Percentiles rank a stretch among this genome's conserved stretches.
These are phyloP conservation scores for Metarhizium humberi DNA, from an alignment of 2,329 filamentous ascomycete genomes.

Conservation along the genomic window DNA sequence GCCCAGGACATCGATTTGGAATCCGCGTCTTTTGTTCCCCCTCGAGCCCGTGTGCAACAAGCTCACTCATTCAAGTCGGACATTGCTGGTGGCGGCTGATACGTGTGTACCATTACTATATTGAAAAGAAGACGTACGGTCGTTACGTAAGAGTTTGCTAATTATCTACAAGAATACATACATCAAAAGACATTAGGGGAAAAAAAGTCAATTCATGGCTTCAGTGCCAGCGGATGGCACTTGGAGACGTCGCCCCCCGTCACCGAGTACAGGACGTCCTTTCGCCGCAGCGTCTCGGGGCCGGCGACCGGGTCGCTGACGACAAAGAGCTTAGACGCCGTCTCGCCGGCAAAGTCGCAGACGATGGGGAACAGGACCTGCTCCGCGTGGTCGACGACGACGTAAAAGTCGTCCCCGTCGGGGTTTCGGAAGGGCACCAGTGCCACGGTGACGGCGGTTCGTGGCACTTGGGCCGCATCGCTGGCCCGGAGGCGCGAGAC, in stretches of 20 bases:
- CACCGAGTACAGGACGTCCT: conserved; percentile 14
- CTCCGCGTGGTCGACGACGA: conserved; percentile 12
- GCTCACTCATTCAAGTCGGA: too few relatives aligned
- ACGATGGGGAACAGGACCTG: conserved; percentile 18
- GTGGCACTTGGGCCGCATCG: conserved; percentile 10
- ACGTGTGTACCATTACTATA: too few relatives aligned
- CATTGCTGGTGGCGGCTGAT: too few relatives aligned
- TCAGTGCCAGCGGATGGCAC: conserved; percentile 5
- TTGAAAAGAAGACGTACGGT: too few relatives aligned
- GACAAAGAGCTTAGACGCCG: conserved; percentile 18
- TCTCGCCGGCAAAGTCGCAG: conserved; percentile 16
- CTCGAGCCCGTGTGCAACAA: too few relatives aligned
- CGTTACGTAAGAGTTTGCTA: too few relatives aligned
- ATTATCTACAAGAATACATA: too few relatives aligned
- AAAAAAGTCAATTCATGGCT: background rate
- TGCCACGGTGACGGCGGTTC: conserved; percentile 10
- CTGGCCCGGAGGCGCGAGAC: conserved; percentile 20
- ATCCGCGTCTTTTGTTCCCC: too few relatives aligned
- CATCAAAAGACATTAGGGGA: background rate
- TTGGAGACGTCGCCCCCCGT: conserved; percentile 16
- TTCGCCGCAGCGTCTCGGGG: conserved; percentile 13
- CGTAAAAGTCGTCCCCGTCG: conserved; percentile 10
- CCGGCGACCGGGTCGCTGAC: conserved; percentile 14
- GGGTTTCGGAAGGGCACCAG: conserved; percentile 8
- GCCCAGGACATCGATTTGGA: too few relatives aligned